phyloP scores from a whole-genome alignment of 2,329 filamentous ascomycete genomes.

The Aureobasidium sp. region DNA sequence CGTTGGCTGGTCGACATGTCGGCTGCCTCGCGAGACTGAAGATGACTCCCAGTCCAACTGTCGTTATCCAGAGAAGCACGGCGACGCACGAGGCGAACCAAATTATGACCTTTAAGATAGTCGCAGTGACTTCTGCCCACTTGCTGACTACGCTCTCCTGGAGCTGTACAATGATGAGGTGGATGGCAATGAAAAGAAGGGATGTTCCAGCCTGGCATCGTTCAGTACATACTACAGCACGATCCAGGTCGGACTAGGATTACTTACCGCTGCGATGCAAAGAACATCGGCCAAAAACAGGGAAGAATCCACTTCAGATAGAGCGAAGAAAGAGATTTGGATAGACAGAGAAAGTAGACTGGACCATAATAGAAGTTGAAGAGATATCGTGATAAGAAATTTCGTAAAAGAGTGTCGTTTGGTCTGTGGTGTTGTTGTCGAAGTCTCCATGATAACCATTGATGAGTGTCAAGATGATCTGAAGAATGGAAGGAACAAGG shows the following conservation, averaged over 20 bases:
- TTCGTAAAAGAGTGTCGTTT: constrained; percentile 8
- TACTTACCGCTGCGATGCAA: constrained; percentile 9
- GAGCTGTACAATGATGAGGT: background rate
- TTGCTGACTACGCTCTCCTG: background rate
- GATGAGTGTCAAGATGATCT: background rate
- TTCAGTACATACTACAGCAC: background rate
- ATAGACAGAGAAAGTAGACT: constrained; percentile 1
- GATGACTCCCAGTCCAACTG: background rate
- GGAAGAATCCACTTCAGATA: background rate
- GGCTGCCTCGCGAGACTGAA: background rate
- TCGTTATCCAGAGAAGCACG: constrained; percentile 4
- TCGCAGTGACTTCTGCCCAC: background rate
- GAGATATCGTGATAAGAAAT: background rate
- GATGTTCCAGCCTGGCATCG: background rate
- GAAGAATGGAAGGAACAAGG: background rate
- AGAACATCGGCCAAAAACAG: background rate
- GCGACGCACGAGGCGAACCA: background rate
- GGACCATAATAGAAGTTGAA: constrained; percentile 8
- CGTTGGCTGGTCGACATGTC: background rate
- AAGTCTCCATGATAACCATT: background rate
- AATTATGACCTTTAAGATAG: background rate
- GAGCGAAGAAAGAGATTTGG: background rate
- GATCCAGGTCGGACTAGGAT: background rate
- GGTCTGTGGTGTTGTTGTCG: background rate
- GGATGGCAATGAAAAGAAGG: background rate